Conservation (phyloP, 2,329 filamentous ascomycete genomes). For the Ilyonectria mors-panacis region DNA sequence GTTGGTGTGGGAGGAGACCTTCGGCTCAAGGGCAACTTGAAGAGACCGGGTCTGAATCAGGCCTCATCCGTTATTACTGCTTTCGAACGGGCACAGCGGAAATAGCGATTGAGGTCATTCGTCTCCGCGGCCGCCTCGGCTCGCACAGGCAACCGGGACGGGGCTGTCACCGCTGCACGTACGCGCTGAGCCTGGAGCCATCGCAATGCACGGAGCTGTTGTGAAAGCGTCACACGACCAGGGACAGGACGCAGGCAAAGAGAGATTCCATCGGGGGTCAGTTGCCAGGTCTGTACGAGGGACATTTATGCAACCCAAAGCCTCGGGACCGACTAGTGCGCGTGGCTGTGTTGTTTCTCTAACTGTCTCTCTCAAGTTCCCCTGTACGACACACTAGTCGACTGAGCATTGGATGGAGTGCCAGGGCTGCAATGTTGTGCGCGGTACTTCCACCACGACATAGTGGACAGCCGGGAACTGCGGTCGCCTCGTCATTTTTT, state of each 20-base stretch:
- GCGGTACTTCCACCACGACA: background rate
- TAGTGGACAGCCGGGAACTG: background rate
- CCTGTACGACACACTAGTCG: conserved; percentile 1
- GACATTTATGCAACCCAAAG: conserved; percentile 34
- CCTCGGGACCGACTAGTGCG: conserved; percentile 34
- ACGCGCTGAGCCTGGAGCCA: conserved; percentile 7
- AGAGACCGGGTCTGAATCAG: background rate
- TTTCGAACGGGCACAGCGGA: background rate
- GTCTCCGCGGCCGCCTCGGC: background rate
- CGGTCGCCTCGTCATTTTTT: background rate
- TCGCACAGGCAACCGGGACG: conserved; percentile 12
- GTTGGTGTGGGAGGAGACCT: background rate
- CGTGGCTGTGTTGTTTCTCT: conserved; percentile 22
- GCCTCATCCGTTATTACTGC: background rate
- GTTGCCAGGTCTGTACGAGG: conserved; percentile 2
- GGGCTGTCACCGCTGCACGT: conserved; percentile 7
- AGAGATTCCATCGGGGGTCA: conserved; percentile 8
- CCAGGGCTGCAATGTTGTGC: too few species aligned
- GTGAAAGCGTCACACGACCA: conserved; percentile 39
- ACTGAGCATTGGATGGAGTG: background rate
- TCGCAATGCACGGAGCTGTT: conserved; percentile 20
- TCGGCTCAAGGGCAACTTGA: conserved; percentile 8
- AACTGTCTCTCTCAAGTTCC: conserved; percentile 1
- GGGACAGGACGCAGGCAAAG: conserved; percentile 18
- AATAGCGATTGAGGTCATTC: background rate